These are phyloP conservation scores for Boletus pseudo-olivaceus DNA, from an alignment of 768 basidiomycete species.

Conservation along the genomic window DNA sequence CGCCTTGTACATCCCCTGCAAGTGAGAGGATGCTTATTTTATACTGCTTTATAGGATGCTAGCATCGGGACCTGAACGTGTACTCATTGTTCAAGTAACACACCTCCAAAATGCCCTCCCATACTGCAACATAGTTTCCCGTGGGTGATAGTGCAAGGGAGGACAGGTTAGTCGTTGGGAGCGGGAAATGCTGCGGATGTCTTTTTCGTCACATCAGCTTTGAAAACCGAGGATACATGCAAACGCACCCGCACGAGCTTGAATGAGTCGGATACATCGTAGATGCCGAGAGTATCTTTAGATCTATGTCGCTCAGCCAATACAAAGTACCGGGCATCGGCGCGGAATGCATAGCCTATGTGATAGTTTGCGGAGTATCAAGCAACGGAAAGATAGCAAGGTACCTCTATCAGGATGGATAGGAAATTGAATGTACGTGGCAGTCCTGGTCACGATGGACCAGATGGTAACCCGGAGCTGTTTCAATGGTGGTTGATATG, in stretches of 20 bases:
- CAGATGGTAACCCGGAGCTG: conserved; percentile 86
- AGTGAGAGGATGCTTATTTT: conserved; percentile 71
- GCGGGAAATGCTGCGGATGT: conserved; percentile 67
- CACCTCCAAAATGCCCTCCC: conserved; percentile 86
- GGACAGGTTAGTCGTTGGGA: conserved; percentile 69
- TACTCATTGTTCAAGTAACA: conserved; percentile 6
- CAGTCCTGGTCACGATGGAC: conserved; percentile 70
- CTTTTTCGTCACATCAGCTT: conserved; percentile 18
- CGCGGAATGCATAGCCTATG: conserved; percentile 71
- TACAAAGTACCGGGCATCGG: conserved; percentile 80
- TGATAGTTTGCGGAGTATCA: background rate
- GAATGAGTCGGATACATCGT: conserved; percentile 69
- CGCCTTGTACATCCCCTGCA: conserved; percentile 57
- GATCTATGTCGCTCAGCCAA: conserved; percentile 88
- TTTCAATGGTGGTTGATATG: conserved; percentile 1
- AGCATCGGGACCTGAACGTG: background rate
- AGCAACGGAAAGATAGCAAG: background rate
- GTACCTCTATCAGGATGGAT: conserved; percentile 77
- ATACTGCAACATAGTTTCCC: conserved; percentile 71
- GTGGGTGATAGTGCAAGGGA: conserved; percentile 74
- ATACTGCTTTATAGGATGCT: conserved; percentile 46
- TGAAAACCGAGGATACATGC: conserved; percentile 1
- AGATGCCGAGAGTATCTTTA: conserved; percentile 82
- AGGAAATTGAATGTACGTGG: conserved; percentile 85
- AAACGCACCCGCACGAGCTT: conserved; percentile 62